Evolutionary conservation across 1,284 basidiomycete genomes (phyloP), one percentile per base, ranked within the genome.

Genomic region (Ceratobasidium sp.): DNA sequence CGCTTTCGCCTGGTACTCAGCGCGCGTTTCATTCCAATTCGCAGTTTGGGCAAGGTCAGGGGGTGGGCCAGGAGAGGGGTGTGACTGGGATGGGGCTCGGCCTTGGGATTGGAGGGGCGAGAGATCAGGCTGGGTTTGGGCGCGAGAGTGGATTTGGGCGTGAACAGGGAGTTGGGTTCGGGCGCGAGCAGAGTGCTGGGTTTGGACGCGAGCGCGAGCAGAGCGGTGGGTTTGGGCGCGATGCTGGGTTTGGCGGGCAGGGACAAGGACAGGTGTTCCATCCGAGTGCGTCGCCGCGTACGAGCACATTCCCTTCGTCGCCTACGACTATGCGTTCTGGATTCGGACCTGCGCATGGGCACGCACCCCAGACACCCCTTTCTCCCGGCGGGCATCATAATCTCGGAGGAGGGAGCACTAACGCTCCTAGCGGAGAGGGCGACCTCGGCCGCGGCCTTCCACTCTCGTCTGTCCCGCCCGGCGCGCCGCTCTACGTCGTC

Each of bases 401-500:
- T 23, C 52, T 30, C 11, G 35, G 35, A 38, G 35, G 35, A 38
- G 35, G 35, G 35, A 38, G 35, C 35, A 38, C 35, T 11, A 46
- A 50, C n/a, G 11, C 46, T 6, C 14, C 46, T 2, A 30, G 21
- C 26, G 52, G 21, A 18, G 64, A 67, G 13, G 35, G 28, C 18
- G 94, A 96, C 26, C 88, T 98, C 14, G 96, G 96, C 58, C 93
- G 92, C 79, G 96, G 96, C 21, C 87, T 98, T 0, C 94, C 96
- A 0, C 85, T 98, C 18, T 89, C 91, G 78, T 83, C 90, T 35
- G 89, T 99, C 35, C 91, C 95, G 0, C 82, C 90, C 18, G 88
- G 89, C 28, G 95, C 92, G 83, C 93, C 93, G n/a, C 86, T 98
- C 5, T 98, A 90, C 85, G 96, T 98, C 78, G 93, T 98, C 78